Percentiles rank a stretch among this genome's conserved stretches.
Evolutionary conservation across 257 asterid genomes (phyloP).

Genomic region (Solanum tarapatanum): DNA sequence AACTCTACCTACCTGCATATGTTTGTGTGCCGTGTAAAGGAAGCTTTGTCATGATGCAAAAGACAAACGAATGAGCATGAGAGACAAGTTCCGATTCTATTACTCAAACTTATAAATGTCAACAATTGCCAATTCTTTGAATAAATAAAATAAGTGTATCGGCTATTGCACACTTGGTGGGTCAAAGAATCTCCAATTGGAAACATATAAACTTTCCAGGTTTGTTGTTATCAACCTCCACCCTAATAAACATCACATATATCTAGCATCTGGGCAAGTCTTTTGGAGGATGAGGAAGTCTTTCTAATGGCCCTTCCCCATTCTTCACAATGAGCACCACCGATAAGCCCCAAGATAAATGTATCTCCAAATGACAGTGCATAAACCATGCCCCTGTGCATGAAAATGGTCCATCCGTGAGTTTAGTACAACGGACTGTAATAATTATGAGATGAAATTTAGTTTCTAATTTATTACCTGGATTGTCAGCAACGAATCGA

Average conservation of each 20-base stretch:
- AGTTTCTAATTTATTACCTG: conserved; percentile 25
- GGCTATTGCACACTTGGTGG: background rate
- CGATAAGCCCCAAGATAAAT: conserved; percentile 50
- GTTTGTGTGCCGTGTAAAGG: background rate
- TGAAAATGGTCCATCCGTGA: conserved; percentile 1
- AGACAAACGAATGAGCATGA: background rate
- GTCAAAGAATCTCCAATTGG: background rate
- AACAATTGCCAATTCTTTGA: background rate
- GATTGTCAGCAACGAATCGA: conserved; percentile 56
- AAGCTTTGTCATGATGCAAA: background rate
- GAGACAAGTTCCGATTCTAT: background rate
- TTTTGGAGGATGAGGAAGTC: conserved; percentile 55
- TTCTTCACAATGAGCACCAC: conserved; percentile 44
- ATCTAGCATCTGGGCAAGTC: conserved; percentile 49
- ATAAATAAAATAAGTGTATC: background rate
- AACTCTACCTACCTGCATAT: background rate
- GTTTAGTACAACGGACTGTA: background rate
- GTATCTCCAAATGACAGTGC: conserved; percentile 59
- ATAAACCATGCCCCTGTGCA: conserved; percentile 52
- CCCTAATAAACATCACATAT: background rate
- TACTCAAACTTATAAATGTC: background rate
- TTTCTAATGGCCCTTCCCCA: conserved; percentile 48
- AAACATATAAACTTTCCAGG: background rate
- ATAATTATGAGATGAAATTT: background rate
- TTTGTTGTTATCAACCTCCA: conserved; percentile 4